These are phyloP conservation scores for Cyberlindnera amylophila DNA, from an alignment of 805 yeast species.

Conservation along the genomic window DNA sequence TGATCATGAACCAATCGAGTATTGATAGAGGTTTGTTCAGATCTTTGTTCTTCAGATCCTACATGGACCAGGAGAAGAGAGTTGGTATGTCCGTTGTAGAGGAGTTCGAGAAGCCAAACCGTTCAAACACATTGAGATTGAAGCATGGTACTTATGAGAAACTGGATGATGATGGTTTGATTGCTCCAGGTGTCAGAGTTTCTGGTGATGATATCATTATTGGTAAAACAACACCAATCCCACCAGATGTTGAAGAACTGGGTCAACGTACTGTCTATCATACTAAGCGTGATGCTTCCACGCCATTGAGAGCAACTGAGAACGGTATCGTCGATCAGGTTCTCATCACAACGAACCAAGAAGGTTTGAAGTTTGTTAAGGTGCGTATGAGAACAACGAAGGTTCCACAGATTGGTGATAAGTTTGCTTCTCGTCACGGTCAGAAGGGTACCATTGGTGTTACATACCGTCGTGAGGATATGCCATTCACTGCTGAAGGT, in stretches of 20 bases:
- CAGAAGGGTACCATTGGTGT: constrained; percentile 99
- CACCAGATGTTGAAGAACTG: constrained; percentile 97
- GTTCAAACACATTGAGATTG: constrained; percentile 90
- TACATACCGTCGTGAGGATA: constrained; percentile 96
- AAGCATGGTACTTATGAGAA: constrained; percentile 98
- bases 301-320: constrained; percentile 94
- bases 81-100: constrained; percentile 98
- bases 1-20: constrained; percentile 98
- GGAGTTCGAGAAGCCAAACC: constrained; percentile 94
- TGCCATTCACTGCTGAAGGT: constrained; percentile 97
- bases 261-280: constrained; percentile 99
- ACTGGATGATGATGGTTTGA: constrained; percentile 95
- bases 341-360: constrained; percentile 93
- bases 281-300: constrained; percentile 97
- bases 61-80: constrained; percentile 98
- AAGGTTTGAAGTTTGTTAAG: constrained; percentile 95
- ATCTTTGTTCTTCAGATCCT: constrained; percentile 92
- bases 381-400: constrained; percentile 99
- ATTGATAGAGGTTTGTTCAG: constrained; percentile 96
- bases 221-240: constrained; percentile 98
- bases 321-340: constrained; percentile 99
- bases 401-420: constrained; percentile 98
- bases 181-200: constrained; percentile 97
- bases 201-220: constrained; percentile 98
- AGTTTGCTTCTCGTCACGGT: constrained; percentile 99